phyloP scores from a whole-genome alignment of 2,329 filamentous ascomycete genomes.

The Botryotinia calthae region DNA sequence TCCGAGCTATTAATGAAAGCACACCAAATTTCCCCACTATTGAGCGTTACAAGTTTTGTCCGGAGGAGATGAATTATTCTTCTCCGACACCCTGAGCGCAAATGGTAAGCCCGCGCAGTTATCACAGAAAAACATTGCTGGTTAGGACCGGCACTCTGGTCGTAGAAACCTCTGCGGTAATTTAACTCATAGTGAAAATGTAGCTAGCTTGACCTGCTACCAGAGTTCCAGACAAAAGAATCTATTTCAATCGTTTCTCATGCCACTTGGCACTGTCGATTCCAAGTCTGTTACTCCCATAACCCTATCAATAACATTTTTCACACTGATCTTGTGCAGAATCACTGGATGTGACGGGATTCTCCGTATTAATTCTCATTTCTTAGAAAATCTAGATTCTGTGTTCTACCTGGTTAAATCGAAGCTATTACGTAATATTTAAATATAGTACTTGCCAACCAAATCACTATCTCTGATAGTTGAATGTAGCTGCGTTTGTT shows the following conservation, averaged over 20 bases:
- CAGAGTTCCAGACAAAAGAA: background rate
- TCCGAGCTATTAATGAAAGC: slow-evolving; percentile 6
- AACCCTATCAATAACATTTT: background rate
- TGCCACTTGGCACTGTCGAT: background rate
- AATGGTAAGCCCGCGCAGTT: background rate
- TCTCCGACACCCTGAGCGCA: background rate
- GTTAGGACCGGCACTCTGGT: background rate
- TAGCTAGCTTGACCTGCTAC: background rate
- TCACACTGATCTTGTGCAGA: background rate
- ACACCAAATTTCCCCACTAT: background rate
- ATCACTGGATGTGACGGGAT: background rate
- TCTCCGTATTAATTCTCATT: background rate
- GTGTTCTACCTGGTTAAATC: background rate
- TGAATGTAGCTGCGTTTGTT: background rate
- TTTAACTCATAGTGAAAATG: background rate
- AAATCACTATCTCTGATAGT: background rate
- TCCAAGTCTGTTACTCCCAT: background rate
- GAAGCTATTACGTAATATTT: background rate
- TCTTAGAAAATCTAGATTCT: background rate
- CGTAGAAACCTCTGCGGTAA: background rate
- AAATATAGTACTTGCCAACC: background rate
- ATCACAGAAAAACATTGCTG: background rate
- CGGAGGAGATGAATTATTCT: background rate
- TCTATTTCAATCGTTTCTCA: background rate
- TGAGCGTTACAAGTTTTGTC: background rate